Evolutionary conservation across 2,329 filamentous ascomycete genomes (phyloP), one percentile per base, ranked within the genome.

Genomic region (Colletotrichum camelliae): DNA sequence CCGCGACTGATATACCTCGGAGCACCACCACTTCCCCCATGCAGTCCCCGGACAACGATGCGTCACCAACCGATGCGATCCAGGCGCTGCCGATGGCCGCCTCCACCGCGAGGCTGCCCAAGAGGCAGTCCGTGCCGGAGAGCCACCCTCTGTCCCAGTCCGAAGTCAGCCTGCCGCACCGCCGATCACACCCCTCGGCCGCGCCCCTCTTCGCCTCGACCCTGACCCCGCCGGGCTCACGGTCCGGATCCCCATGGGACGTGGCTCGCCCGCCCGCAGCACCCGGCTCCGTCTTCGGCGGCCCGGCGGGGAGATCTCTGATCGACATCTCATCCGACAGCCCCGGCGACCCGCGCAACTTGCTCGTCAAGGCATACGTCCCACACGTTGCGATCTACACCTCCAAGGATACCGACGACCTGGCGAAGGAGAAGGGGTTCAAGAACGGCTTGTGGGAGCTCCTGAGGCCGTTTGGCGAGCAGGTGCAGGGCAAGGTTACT

Each of bases 401-500:
- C n/a, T 98, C 96, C 16, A 87, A 91, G 18, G 96, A 98, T 82
- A 97, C 95, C 1, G 94, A 98, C 81, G 90, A 93, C 73, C 86
- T 99, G 74, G 90, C 96, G 70, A 89, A 89, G 75, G 93, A 94
- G 78, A 99, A 99, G 85, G 97, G 97, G 0, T 95, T 98, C 79
- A 88, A 91, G 52, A 90, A 92, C 60, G 96, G 96, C 0, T 88
- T 99, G 65, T 93, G 96, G 88, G 94, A 98, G 83, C 87, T 99
- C 29, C 86, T 99, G 72, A 90, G 96, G 67, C 96, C 97, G 0
- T 99, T 98, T 86, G 97, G 97, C 35, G 97, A 99, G 85, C 91
- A 90, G 18, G 90, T 98, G 1, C 91, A 94, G 66, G 97, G 97
- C 35, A 98, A 97, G 81, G 94, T 99, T 67, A 94, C 94, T 5